Percentiles rank a stretch among this genome's conserved stretches.
phyloP scores from a whole-genome alignment of 139 green algal species.

The Auxenochlorella pyrenoidosa region DNA sequence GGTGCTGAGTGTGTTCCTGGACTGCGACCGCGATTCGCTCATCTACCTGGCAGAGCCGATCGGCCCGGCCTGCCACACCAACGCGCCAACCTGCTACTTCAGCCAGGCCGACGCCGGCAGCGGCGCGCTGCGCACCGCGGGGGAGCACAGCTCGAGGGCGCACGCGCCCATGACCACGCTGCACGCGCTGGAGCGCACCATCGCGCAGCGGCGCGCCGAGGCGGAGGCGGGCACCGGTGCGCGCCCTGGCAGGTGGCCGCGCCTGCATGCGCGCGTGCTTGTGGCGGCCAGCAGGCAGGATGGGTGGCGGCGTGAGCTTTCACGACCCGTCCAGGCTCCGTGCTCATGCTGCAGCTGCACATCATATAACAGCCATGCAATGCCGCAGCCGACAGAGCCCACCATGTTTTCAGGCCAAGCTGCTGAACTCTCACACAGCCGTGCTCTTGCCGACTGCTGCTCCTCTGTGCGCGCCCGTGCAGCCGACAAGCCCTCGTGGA shows the following conservation, averaged over 20 bases:
- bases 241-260: background rate
- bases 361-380: background rate
- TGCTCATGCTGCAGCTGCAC: background rate
- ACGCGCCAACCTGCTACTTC: slow-evolving; percentile 94
- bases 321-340: background rate
- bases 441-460: background rate
- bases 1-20: slow-evolving; percentile 63
- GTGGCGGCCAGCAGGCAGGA: too few species aligned
- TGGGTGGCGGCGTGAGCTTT: too few species aligned
- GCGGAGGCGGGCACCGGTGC: slow-evolving; percentile 51
- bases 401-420: too few species aligned
- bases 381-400: background rate
- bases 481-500: slow-evolving; percentile 95
- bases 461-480: background rate
- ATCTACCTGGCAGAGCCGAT: slow-evolving; percentile 94
- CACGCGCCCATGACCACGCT: slow-evolving; percentile 81
- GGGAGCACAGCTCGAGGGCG: slow-evolving; percentile 46
- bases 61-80: slow-evolving; percentile 94
- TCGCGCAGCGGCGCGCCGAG: slow-evolving; percentile 68
- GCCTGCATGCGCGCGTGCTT: background rate
- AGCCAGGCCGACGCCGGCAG: slow-evolving; percentile 30
- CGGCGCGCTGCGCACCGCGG: slow-evolving; percentile 44
- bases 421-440: background rate
- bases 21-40: slow-evolving; percentile 96
- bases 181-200: slow-evolving; percentile 87